Base-by-base conservation (phyloP, 345 rosid species). In the Linum lewisii region DNA sequence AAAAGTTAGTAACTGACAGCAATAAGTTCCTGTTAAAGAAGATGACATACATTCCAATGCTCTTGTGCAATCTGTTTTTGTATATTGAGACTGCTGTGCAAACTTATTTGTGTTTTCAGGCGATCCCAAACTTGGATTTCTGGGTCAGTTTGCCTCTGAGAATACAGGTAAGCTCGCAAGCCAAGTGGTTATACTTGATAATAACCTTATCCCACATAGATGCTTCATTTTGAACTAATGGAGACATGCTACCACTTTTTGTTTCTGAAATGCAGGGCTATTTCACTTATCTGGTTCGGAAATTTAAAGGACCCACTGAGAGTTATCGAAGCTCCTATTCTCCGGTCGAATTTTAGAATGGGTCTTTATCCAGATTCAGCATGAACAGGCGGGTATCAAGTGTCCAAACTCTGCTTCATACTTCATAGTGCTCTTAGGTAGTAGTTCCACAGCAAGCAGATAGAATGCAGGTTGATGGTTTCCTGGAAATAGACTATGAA, bases 131-230 rank as follows among this genome's bases (percentile, higher is more conserved):
- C 77, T 36, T 80, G 73, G 95, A 84, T 67, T 73, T 85, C 60
- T 93, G 99, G 99, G 69, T 63, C 67, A 75, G 82, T 71, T 37
- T 87, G 69, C 97, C 90, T 11, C 96, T 75, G 60, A 87, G 79
- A 72, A 76, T 66, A 51, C 88, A 85, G 88, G 97, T 93, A 80
- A 53, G 23, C 20, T 44, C 47, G 15, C 10, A 29, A 29, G 4
- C 34, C 34, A 29, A 7, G n/a, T 20, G 18, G 19, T 51, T 32
- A 32, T 7, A 25, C 51, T 36, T 53, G 24, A 45, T 26, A 44
- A 9, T 2, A 49, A 49, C 13, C 14, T 24, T 2, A 3, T 15
- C 5, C 21, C 24, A 18, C 34, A n/a, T 29, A 29, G 2, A 29
- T 29, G 7, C 34, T 29, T 5, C n/a, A n/a, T n/a, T n/a, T n/a